Evolutionary conservation across 2,329 filamentous ascomycete species (phyloP).

Genomic region (Pseudogymnoascus sp.): DNA sequence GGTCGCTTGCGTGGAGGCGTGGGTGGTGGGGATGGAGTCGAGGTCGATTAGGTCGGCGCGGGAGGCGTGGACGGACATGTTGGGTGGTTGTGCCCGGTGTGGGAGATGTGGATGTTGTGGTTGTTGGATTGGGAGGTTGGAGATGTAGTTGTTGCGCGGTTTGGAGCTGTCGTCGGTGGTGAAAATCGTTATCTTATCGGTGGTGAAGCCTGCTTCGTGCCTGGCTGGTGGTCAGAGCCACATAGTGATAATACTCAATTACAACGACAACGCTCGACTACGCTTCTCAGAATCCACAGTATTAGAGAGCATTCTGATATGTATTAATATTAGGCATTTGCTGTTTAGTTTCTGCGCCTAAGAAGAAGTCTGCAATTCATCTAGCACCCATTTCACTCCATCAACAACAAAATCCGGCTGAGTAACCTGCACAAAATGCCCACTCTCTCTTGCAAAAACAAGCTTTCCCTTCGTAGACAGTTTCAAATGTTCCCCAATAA

Average conservation of each 20-base stretch:
- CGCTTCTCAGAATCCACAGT: not conserved
- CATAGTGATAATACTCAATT: not conserved
- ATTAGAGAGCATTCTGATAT: not conserved
- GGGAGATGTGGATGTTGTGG: not conserved
- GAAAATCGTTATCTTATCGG: constrained; percentile 4
- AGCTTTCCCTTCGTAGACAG: constrained; percentile 26
- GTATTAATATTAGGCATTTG: not conserved
- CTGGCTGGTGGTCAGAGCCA: not conserved
- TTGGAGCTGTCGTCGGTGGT: not conserved
- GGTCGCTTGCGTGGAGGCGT: constrained; percentile 23
- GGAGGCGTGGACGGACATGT: constrained; percentile 7
- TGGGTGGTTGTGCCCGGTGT: not conserved
- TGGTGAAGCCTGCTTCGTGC: not conserved
- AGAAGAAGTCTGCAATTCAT: constrained; percentile 12
- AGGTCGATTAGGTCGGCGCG: constrained; percentile 5
- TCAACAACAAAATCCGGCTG: constrained; percentile 31
- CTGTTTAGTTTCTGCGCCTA: not conserved
- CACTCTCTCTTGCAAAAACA: constrained; percentile 28
- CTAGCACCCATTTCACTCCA: constrained; percentile 28
- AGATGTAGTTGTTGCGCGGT: not conserved
- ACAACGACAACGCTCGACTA: not conserved
- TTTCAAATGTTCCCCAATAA: constrained; percentile 26
- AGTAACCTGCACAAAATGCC: constrained; percentile 31
- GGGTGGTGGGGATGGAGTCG: constrained; percentile 1
- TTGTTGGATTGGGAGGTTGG: not conserved